Conservation (phyloP, 192 early-diverging fungal genomes). For the Gaertneriomyces semiglobifer region DNA sequence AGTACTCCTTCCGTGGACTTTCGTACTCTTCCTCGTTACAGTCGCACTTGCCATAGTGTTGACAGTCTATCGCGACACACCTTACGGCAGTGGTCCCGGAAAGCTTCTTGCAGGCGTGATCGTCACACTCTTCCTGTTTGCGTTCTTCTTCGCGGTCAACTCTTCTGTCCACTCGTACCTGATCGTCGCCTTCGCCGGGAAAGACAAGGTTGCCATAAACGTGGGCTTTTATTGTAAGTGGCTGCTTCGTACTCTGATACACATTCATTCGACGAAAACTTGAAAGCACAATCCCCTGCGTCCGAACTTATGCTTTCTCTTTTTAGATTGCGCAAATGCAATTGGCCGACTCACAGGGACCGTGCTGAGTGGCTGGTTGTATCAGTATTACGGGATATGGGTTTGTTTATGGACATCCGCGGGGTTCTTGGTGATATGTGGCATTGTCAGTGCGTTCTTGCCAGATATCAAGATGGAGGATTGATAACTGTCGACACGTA, state of each 20-base stretch:
- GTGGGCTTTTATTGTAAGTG: constrained; percentile 34
- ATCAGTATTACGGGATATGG: constrained; percentile 27
- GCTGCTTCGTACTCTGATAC: no score
- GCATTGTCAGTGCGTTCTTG: constrained; percentile 14
- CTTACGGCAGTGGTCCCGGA: neutral
- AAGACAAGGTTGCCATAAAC: constrained; percentile 38
- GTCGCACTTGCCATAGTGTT: constrained; percentile 13
- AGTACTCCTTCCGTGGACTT: constrained; percentile 30
- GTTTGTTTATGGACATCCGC: constrained; percentile 26
- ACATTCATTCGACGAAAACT: no score
- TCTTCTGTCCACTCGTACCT: constrained; percentile 37
- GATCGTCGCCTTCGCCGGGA: constrained; percentile 37
- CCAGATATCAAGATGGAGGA: neutral
- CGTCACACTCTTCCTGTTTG: constrained; percentile 26
- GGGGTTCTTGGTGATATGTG: constrained; percentile 20
- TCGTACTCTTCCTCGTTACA: constrained; percentile 16
- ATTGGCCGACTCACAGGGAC: constrained; percentile 25
- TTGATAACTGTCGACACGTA: no score
- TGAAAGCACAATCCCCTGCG: no score
- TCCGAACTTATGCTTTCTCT: neutral
- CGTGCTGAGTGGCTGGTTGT: constrained; percentile 25
- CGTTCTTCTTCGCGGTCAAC: constrained; percentile 35
- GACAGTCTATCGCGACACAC: constrained; percentile 10
- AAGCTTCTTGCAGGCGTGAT: neutral
- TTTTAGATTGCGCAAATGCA: constrained; percentile 25